Evolutionary conservation across 495 filamentous ascomycete species (phyloP).

Genomic region (Durotheca rogersii): DNA sequence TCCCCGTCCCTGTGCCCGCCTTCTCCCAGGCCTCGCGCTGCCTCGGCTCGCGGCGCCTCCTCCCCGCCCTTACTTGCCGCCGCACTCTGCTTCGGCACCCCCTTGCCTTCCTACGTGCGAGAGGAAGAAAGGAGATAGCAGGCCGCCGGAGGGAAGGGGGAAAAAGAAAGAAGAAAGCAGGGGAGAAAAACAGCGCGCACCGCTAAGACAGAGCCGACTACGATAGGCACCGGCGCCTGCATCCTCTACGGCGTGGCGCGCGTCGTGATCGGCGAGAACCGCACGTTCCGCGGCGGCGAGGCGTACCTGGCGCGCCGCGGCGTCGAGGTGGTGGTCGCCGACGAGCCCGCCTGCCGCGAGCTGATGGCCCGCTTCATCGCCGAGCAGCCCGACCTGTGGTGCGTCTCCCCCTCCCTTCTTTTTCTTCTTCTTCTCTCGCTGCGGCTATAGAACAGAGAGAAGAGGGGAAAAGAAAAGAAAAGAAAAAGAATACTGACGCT

Average conservation of each 20-base stretch:
- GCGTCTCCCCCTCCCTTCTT: slow-evolving; percentile 28
- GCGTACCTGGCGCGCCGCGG: slow-evolving; percentile 68
- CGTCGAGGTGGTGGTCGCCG: slow-evolving; percentile 72
- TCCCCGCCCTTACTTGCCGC: too few relatives aligned
- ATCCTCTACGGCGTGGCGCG: slow-evolving; percentile 77
- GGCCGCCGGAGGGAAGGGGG: too few relatives aligned
- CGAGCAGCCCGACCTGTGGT: slow-evolving; percentile 77
- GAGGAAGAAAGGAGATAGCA: too few relatives aligned
- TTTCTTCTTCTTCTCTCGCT: not conserved
- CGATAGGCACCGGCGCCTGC: slow-evolving; percentile 63
- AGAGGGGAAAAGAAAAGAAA: too few relatives aligned
- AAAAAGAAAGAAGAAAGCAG: too few relatives aligned
- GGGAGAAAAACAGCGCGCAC: too few relatives aligned
- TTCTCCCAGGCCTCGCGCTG: too few relatives aligned
- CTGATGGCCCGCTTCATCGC: slow-evolving; percentile 77
- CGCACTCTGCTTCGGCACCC: too few relatives aligned
- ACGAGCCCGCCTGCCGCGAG: slow-evolving; percentile 66
- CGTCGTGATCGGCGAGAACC: slow-evolving; percentile 84
- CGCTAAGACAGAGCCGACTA: not conserved
- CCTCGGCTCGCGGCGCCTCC: too few relatives aligned
- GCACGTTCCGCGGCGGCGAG: slow-evolving; percentile 76
- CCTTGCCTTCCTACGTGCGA: too few relatives aligned
- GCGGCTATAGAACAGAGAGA: too few relatives aligned
- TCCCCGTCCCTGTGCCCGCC: too few relatives aligned
- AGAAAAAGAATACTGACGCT: slow-evolving; percentile 8